Base-by-base conservation (phyloP, 2,329 filamentous ascomycete genomes). In the Diplocarpon rosae region DNA sequence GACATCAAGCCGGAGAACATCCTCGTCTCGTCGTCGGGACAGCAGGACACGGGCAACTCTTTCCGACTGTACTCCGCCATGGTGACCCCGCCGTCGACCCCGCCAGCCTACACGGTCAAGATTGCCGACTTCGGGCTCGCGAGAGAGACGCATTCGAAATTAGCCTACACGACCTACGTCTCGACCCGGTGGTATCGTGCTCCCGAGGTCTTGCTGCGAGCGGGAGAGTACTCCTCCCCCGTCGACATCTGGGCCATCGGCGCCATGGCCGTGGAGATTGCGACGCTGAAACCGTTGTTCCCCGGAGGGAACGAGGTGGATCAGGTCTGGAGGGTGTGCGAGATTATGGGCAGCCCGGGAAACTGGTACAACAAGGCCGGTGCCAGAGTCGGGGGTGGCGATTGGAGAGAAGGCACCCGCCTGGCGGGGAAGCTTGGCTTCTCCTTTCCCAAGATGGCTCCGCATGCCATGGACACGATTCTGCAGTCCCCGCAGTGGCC, bases 1-100 rank as follows among this genome's bases (percentile, higher is more conserved):
- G 92, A 98, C 62, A 96, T 98, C 68, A 98, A 98, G 66, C 92
- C 92, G 30, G 92, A 98, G 66, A 98, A 98, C 65, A 98, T 98
- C 48, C 76, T 98, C 20, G 90, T 98, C 8, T 94, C 92, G 0
- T 93, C 89, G 24, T 93, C 90, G 2, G 78, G 85, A 32, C 75
- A 54, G 27, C 56, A 58, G 31, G 92, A 98, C 58, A 77, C 83
- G 42, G 74, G 75, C 49, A 92, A 85, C 60, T 81, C 89, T 0
- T 95, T 96, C 69, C 82, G 86, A 62, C 78, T 92, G 57, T 98
- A 98, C 65, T 96, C 92, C 0, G 77, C 86, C 7, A 72, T 96
- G 50, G 85, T 96, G 55, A 96, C 92, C 12, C 92, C 92, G 5
- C 92, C 92, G 5, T 93, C 90, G 2, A 96, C 90, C 17, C 92